Evolutionary conservation across 805 yeast species (phyloP).

Genomic region (Candida nemodendra): DNA sequence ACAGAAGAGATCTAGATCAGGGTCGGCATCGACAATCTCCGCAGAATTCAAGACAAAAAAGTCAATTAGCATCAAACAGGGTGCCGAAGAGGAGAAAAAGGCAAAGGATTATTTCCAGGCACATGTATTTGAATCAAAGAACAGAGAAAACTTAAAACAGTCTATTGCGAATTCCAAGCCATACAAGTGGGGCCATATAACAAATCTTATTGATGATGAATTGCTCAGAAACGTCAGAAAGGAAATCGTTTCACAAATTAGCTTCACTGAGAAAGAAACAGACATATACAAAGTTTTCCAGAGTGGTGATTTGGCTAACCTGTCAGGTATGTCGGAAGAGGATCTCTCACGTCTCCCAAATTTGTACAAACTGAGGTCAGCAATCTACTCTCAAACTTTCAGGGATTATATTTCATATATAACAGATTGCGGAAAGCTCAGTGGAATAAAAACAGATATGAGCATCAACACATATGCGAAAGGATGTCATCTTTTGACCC

Average conservation of each 20-base stretch:
- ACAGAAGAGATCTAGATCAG: slow-evolving; percentile 8
- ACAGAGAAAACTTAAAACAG: slow-evolving; percentile 38
- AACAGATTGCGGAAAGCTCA: slow-evolving; percentile 83
- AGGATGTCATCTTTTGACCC: slow-evolving; percentile 92
- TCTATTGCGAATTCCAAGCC: slow-evolving; percentile 64
- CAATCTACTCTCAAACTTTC: slow-evolving; percentile 82
- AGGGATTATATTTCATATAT: slow-evolving; percentile 73
- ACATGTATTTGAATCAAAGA: slow-evolving; percentile 36
- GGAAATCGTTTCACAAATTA: slow-evolving; percentile 80
- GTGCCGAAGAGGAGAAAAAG: slow-evolving; percentile 33
- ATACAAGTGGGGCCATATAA: slow-evolving; percentile 86
- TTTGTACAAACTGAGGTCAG: slow-evolving; percentile 75
- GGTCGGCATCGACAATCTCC: background rate
- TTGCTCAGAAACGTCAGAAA: slow-evolving; percentile 75
- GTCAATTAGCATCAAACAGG: slow-evolving; percentile 29
- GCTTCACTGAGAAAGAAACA: slow-evolving; percentile 93
- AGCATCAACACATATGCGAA: slow-evolving; percentile 86
- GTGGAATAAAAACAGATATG: slow-evolving; percentile 91
- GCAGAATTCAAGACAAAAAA: slow-evolving; percentile 11
- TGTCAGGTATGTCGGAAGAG: slow-evolving; percentile 77
- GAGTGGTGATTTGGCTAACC: slow-evolving; percentile 88
- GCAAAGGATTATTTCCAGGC: slow-evolving; percentile 33
- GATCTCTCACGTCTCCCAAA: slow-evolving; percentile 75
- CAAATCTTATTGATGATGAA: slow-evolving; percentile 69
- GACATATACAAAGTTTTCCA: slow-evolving; percentile 92